Evolutionary conservation across 805 yeast genomes (phyloP), one percentile per base, ranked within the genome.

Genomic region (Cyberlindnera bimundalis): DNA sequence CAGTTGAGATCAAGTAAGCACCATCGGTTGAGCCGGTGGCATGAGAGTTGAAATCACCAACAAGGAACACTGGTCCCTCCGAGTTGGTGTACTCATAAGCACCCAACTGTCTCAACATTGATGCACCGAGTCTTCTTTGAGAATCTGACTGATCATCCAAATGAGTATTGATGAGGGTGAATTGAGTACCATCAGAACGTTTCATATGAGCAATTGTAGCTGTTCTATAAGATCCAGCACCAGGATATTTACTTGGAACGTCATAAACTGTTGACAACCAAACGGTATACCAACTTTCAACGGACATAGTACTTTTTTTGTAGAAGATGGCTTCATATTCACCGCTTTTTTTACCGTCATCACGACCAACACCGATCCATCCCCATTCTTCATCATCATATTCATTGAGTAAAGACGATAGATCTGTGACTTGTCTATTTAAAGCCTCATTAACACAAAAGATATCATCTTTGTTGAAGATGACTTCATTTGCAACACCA

Each of bases 321-420:
- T 65, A 69, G 35, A 63, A 59, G 18, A 72, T 60, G 1, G 75
- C 74, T 33, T 70, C 63, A 39, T 55, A 69, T 42, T 72, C 77
- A 16, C 76, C 74, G 5, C 50, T 47, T 9, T 50, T 51, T 5
- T 46, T 45, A 11, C 76, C 76, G 53, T 71, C 72, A 40, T 68
- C 72, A 51, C 76, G 59, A 3, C 75, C 75, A 24, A 70, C 66
- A 17, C 77, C 76, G 20, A 59, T 52, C 59, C 66, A 71, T 11
- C 53, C 52, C 53, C 53, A 49, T 5, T 26, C 39, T n/a, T 37
- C 37, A 17, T 42, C 49, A 45, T 54, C 53, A 9, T 37, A 34
- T 2, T 46, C 48, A 6, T 48, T 39, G 15, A 64, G 46, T 6
- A 58, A 47, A n/a, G 50, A 49, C 40, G 57, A 51, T 12, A 72